Evolutionary conservation across 192 early-diverging fungal genomes (phyloP).

Genomic region (Coemansia sp.): DNA sequence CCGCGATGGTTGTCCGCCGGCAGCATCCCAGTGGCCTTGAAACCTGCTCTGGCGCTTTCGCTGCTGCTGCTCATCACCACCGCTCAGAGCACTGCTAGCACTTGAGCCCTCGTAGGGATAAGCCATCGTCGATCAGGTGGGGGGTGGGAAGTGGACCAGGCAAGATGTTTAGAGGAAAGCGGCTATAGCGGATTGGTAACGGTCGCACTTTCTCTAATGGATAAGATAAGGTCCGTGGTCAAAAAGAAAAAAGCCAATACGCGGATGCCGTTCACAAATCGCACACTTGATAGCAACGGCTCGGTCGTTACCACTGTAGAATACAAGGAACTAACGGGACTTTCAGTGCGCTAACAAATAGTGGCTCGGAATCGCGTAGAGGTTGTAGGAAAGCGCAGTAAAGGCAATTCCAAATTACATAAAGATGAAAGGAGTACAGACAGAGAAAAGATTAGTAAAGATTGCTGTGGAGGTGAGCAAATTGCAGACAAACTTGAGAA

Average conservation of each 20-base stretch:
- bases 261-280: background rate
- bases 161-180: background rate
- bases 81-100: constrained; percentile 17
- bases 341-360: too few species aligned
- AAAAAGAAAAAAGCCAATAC: background rate
- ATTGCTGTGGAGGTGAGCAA: too few species aligned
- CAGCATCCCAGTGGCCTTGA: constrained; percentile 50
- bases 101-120: constrained; percentile 30
- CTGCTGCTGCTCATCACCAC: constrained; percentile 30
- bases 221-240: background rate
- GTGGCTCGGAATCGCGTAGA: too few species aligned
- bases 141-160: too few species aligned
- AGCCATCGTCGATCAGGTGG: constrained; percentile 26
- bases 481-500: background rate
- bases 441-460: too few species aligned
- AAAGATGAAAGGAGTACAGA: background rate
- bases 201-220: background rate
- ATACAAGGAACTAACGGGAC: too few species aligned
- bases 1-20: constrained; percentile 17
- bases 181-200: constrained; percentile 6
- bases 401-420: background rate
- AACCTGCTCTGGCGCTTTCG: constrained; percentile 51
- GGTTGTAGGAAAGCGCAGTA: background rate
- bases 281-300: too few species aligned
- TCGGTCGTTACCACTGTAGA: too few species aligned